Base-by-base conservation (phyloP, 345 rosid species). In the Physaria fendleri region DNA sequence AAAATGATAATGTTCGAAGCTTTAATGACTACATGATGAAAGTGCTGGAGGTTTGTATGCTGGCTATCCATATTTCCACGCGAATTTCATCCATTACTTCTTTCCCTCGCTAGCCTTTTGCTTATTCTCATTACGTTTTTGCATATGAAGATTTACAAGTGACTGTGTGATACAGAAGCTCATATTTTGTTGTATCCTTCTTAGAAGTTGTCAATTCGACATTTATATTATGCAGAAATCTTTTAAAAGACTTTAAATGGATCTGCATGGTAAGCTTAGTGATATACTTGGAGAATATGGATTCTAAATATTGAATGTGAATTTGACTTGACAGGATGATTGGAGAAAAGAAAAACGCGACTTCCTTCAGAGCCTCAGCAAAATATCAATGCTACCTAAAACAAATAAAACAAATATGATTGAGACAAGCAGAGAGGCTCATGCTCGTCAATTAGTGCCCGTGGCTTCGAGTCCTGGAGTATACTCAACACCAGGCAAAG, bases 21-120 rank as follows among this genome's bases (percentile, higher is more conserved):
- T 93, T 93, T 57, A 85, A 84, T 78, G 99, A 89, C 73, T 79
- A 89, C 74, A 89, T 89, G 97, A 78, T 93, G 86, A 87, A 81
- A 75, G 92, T 89, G 37, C 67, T 85, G 74, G 91, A 93, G 99
- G 99, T 93, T 38, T 64, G 89, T 69, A 40, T 63, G 5, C 43
- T 49, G 16, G 62, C 37, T 52, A 20, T 23, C 45, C 33, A 16
- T 47, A 63, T 39, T 35, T 46, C 17, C 13, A 38, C 15, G 18
- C 39, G 2, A 16, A 29, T 32, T 44, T 14, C 29, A 29, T 8
- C 23, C 7, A 8, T 46, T 27, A 3, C 5, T 62, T 44, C 40
- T 28, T 52, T 45, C 14, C 32, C 23, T 44, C 46, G 22, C 34
- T 50, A 43, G 40, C 2, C 61, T 14, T 43, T 33, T 52, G 55